These are phyloP conservation scores for Candida sp. DNA, from an alignment of 1,139 yeast genomes.

Conservation along the genomic window DNA sequence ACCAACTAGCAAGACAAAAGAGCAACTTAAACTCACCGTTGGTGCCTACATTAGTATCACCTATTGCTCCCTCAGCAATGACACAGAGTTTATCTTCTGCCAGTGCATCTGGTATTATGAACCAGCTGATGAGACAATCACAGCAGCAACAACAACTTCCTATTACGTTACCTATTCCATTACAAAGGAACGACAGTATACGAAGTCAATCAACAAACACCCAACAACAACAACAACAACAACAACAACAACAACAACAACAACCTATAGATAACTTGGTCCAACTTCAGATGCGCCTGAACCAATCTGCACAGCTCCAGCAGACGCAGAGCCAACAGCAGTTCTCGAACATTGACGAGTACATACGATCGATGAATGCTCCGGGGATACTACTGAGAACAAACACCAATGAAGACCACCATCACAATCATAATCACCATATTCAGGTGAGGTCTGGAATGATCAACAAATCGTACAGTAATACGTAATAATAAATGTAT, in stretches of 20 bases:
- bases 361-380: conserved; percentile 23
- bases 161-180: not conserved
- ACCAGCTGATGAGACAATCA: not conserved
- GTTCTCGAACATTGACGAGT: conserved; percentile 38
- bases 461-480: conserved; percentile 1
- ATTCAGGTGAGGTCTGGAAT: not conserved
- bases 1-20: conserved; percentile 10
- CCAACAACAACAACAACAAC: conserved; percentile 3
- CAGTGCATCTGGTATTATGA: not conserved
- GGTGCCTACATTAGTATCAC: conserved; percentile 15
- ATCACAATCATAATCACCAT: not conserved
- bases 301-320: not conserved
- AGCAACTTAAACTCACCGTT: conserved; percentile 10
- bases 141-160: conserved; percentile 9
- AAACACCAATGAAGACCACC: not conserved
- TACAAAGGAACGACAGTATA: not conserved
- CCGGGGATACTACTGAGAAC: not conserved
- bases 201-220: not conserved
- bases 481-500: not conserved
- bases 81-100: not conserved
- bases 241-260: conserved; percentile 3
- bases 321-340: conserved; percentile 16
- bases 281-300: conserved; percentile 10
- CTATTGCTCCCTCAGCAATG: conserved; percentile 8
- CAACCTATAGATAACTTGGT: conserved; percentile 6